phyloP scores from a whole-genome alignment of 2,329 filamentous ascomycete genomes.

The Pseudogymnoascus verrucosus region DNA sequence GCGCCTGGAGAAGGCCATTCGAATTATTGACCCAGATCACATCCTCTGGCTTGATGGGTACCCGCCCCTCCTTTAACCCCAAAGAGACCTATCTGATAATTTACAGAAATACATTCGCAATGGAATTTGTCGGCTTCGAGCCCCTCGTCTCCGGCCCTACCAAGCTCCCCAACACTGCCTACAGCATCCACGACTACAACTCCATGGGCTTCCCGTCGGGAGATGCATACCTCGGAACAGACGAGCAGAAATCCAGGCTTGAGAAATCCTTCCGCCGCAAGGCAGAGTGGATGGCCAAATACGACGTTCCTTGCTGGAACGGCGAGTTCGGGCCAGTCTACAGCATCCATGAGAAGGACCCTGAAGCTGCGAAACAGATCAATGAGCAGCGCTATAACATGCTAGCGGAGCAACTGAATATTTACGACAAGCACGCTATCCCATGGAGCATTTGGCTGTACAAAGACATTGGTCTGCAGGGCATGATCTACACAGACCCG shows the following conservation, averaged over 20 bases:
- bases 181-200: slow-evolving; percentile 46
- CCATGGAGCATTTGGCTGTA: slow-evolving; percentile 54
- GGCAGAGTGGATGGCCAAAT: slow-evolving; percentile 35
- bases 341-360: slow-evolving; percentile 24
- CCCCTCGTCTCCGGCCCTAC: slow-evolving; percentile 14
- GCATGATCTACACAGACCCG: slow-evolving; percentile 43
- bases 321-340: slow-evolving; percentile 44
- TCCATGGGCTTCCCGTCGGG: slow-evolving; percentile 40
- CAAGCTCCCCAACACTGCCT: slow-evolving; percentile 41
- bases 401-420: slow-evolving; percentile 39
- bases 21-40: slow-evolving; percentile 36
- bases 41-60: slow-evolving; percentile 36
- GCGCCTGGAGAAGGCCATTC: slow-evolving; percentile 37
- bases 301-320: slow-evolving; percentile 39
- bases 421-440: slow-evolving; percentile 44
- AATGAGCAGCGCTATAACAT: slow-evolving; percentile 39
- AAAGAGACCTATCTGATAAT: slow-evolving; percentile 22
- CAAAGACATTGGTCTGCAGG: slow-evolving; percentile 49
- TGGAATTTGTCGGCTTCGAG: slow-evolving; percentile 40
- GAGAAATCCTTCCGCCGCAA: slow-evolving; percentile 35
- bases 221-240: slow-evolving; percentile 35
- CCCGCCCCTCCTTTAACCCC: slow-evolving; percentile 24
- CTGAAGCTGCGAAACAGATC: slow-evolving; percentile 24
- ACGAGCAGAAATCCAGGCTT: slow-evolving; percentile 36
- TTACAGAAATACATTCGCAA: slow-evolving; percentile 25